A percentile compares a stretch with the other conserved stretches of the same genome.
These are phyloP conservation scores for Ascochyta lentis DNA, from an alignment of 2,329 filamentous ascomycete species.

Conservation along the genomic window DNA sequence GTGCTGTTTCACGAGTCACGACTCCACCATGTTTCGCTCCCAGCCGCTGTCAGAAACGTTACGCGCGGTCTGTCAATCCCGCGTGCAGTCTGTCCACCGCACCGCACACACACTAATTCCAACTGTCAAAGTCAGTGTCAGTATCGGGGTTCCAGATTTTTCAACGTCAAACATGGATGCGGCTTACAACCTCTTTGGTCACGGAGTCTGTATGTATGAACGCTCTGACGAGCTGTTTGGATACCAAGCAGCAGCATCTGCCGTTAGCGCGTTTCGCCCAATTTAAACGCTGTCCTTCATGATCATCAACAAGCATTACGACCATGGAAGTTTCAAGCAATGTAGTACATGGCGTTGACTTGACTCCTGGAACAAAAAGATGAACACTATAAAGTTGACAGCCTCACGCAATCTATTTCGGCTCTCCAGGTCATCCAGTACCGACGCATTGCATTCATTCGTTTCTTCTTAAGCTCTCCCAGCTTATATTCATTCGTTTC, in stretches of 20 bases:
- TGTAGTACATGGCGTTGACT: slow-evolving; percentile 20
- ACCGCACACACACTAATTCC: not conserved
- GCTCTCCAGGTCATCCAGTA: slow-evolving; percentile 22
- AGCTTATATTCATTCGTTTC: slow-evolving; percentile 22
- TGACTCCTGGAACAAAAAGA: slow-evolving; percentile 26
- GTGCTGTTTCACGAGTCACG: slow-evolving; percentile 23
- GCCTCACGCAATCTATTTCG: slow-evolving; percentile 28
- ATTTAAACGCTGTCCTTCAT: slow-evolving; percentile 39
- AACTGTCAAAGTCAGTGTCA: not conserved
- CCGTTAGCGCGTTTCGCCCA: slow-evolving; percentile 40
- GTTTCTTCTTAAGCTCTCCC: slow-evolving; percentile 20
- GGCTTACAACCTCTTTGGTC: not conserved
- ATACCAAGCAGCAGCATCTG: slow-evolving; percentile 4
- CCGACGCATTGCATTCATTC: slow-evolving; percentile 27
- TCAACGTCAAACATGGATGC: not conserved
- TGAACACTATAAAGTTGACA: slow-evolving; percentile 30
- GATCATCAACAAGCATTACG: slow-evolving; percentile 30
- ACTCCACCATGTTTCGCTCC: slow-evolving; percentile 13
- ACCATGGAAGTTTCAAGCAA: slow-evolving; percentile 30
- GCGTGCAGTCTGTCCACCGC: too few species aligned
- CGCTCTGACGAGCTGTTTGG: not conserved
- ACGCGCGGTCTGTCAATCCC: not conserved
- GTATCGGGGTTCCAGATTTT: not conserved
- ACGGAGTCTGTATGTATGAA: slow-evolving; percentile 1
- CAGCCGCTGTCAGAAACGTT: not conserved